These are phyloP conservation scores for Exobasidium rhododendri DNA, from an alignment of 1,284 basidiomycete genomes.

Conservation along the genomic window DNA sequence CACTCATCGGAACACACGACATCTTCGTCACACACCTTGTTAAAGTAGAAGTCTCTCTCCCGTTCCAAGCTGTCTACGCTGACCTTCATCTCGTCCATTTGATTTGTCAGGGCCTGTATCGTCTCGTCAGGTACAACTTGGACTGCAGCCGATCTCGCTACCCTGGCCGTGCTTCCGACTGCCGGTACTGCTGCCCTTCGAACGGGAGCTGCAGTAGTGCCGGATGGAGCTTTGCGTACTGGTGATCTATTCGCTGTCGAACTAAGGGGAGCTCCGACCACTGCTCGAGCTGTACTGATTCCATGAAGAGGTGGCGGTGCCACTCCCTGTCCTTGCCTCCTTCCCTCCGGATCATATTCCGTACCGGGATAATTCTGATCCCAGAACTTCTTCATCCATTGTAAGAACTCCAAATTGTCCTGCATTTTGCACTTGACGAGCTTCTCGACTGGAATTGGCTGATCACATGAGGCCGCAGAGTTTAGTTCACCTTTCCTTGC, in stretches of 20 bases:
- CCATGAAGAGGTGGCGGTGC: constrained; percentile 48
- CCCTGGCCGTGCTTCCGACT: background rate
- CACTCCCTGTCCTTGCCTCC: constrained; percentile 65
- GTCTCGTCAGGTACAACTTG: constrained; percentile 53
- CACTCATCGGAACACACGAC: no score
- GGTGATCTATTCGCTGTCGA: constrained; percentile 59
- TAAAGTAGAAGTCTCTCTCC: constrained; percentile 97
- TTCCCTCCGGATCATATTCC: constrained; percentile 79
- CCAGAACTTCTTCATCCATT: constrained; percentile 97
- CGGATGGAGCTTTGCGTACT: constrained; percentile 12
- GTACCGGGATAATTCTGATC: constrained; percentile 84
- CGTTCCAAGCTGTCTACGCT: constrained; percentile 79
- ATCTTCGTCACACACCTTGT: constrained; percentile 66
- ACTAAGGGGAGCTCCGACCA: constrained; percentile 24
- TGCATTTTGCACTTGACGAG: constrained; percentile 99
- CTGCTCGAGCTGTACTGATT: constrained; percentile 26
- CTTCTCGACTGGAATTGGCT: constrained; percentile 90
- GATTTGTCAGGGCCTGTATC: constrained; percentile 66
- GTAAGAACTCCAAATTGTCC: constrained; percentile 97
- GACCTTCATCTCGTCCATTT: constrained; percentile 76
- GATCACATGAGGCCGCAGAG: background rate
- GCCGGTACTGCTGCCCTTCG: constrained; percentile 16
- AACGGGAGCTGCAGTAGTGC: constrained; percentile 8
- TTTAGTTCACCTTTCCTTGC: no score
- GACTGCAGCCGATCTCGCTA: constrained; percentile 18